These are phyloP conservation scores for Paecilomyces sp. DNA, from an alignment of 2,329 filamentous ascomycete genomes.

Conservation along the genomic window DNA sequence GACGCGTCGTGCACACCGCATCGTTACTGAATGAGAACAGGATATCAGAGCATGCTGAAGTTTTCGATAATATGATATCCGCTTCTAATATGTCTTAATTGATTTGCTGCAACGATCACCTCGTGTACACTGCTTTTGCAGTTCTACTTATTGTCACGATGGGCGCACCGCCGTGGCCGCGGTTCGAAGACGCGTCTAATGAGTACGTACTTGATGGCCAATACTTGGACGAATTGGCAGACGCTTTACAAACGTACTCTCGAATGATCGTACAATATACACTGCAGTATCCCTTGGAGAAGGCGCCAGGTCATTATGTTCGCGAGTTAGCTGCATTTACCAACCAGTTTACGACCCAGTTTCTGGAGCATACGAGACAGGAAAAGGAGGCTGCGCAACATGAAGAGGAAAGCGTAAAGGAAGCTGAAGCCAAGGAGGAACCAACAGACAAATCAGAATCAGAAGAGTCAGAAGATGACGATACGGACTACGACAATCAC, in stretches of 20 bases:
- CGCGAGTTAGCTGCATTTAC: neutral
- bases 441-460: neutral
- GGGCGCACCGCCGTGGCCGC: too few species aligned
- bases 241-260: neutral
- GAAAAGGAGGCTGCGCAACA: neutral
- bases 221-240: neutral
- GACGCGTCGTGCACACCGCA: too few species aligned
- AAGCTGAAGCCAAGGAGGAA: neutral
- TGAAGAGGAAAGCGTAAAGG: neutral
- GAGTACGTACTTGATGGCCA: neutral
- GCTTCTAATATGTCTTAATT: too few species aligned
- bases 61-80: too few species aligned
- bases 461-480: neutral
- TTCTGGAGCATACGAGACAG: neutral
- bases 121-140: too few species aligned
- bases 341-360: neutral
- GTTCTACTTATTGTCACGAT: neutral
- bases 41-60: too few species aligned
- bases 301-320: neutral
- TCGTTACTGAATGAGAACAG: too few species aligned
- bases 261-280: neutral
- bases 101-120: too few species aligned
- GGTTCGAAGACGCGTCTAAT: neutral
- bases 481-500: neutral
- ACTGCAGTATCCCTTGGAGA: neutral